These are phyloP conservation scores for Pythium folliculosum DNA, from an alignment of 352 stramenopile species.

Conservation along the genomic window DNA sequence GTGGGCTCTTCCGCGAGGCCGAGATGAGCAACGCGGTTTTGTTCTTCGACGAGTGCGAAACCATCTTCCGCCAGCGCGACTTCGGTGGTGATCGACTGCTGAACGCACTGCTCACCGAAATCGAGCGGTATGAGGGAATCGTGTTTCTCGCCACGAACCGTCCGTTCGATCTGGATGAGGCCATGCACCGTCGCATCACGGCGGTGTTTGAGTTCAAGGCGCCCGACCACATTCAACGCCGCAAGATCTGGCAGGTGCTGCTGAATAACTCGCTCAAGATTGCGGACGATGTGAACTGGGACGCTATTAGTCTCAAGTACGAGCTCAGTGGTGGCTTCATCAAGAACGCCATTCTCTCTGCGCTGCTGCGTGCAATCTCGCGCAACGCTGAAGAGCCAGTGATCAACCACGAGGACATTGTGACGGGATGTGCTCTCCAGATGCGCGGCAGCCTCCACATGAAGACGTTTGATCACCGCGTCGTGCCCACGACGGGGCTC, in stretches of 20 bases:
- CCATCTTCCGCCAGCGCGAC: conserved; percentile 87
- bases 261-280: conserved; percentile 51
- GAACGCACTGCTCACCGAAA: conserved; percentile 87
- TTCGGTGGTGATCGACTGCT: conserved; percentile 73
- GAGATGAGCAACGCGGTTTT: conserved; percentile 90
- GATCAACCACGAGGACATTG: conserved; percentile 78
- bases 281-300: conserved; percentile 78
- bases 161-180: conserved; percentile 87
- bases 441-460: conserved; percentile 89
- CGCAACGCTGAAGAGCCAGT: conserved; percentile 55
- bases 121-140: conserved; percentile 88
- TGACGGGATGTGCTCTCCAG: conserved; percentile 78
- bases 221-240: conserved; percentile 80
- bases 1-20: conserved; percentile 83
- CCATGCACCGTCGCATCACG: conserved; percentile 90
- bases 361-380: conserved; percentile 77
- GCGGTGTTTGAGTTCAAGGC: conserved; percentile 88
- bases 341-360: conserved; percentile 89
- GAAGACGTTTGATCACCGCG: conserved; percentile 88
- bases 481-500: conserved; percentile 74
- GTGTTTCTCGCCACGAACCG: conserved; percentile 90
- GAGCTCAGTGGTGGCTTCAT: conserved; percentile 90
- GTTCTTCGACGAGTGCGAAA: conserved; percentile 91
- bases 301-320: conserved; percentile 85
- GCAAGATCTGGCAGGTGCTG: conserved; percentile 85